A percentile compares a stretch with the other conserved stretches of the same genome.
These are phyloP conservation scores for Trametes meyenii DNA, from an alignment of 768 basidiomycete species.

Conservation along the genomic window DNA sequence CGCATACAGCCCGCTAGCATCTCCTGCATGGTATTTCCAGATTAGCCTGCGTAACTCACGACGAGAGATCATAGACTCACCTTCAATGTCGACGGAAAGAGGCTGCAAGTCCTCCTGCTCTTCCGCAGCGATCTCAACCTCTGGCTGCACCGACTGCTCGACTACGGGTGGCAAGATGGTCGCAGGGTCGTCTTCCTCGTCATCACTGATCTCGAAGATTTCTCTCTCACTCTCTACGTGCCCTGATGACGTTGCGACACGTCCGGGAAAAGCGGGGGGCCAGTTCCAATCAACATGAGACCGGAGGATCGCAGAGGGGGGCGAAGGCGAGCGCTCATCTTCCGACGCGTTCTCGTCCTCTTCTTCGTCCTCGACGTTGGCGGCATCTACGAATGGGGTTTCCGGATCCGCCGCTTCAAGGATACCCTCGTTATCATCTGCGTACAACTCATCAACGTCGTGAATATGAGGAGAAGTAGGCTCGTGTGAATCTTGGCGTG, in stretches of 20 bases:
- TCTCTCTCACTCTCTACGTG: conserved; percentile 25
- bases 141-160: background rate
- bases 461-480: background rate
- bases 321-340: conserved; percentile 12
- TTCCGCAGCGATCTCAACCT: background rate
- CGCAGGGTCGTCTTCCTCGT: conserved; percentile 25
- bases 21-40: background rate
- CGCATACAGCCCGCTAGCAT: background rate
- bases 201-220: conserved; percentile 30
- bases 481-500: background rate
- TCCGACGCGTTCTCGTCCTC: background rate
- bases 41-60: background rate
- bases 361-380: background rate
- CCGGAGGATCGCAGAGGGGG: conserved; percentile 15
- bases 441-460: conserved; percentile 1
- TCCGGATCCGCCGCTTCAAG: background rate
- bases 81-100: background rate
- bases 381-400: background rate
- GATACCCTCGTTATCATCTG: background rate
- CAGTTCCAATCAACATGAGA: conserved; percentile 40
- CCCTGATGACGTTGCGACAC: conserved; percentile 25
- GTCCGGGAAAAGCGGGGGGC: conserved; percentile 39
- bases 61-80: background rate
- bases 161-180: background rate
- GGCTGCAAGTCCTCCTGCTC: background rate